These are phyloP conservation scores for Blastomyces percursus DNA, from an alignment of 2,329 filamentous ascomycete species.

Conservation along the genomic window DNA sequence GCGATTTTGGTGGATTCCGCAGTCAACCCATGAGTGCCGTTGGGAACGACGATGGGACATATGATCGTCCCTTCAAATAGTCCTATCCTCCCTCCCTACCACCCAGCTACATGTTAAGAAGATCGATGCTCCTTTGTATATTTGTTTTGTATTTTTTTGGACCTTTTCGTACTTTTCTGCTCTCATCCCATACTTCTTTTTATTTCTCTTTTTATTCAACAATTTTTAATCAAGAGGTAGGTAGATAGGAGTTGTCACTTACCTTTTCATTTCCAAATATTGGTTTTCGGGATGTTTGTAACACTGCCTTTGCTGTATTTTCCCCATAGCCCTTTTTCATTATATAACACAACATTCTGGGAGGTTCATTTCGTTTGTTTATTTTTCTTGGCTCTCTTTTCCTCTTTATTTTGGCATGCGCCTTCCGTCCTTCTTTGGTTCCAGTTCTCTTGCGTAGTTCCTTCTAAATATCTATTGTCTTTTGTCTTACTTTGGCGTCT, in stretches of 20 bases:
- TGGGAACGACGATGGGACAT: conserved; percentile 24
- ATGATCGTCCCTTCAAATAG: conserved; percentile 22
- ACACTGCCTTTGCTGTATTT: neutral
- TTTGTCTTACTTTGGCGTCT: neutral
- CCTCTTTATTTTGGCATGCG: neutral
- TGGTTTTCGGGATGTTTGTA: neutral
- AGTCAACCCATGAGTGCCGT: conserved; percentile 25
- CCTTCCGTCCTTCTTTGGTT: neutral
- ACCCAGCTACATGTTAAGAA: neutral
- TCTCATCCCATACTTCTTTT: neutral
- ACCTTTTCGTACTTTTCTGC: neutral
- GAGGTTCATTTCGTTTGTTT: neutral
- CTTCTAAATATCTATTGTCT: neutral
- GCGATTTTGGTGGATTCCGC: conserved; percentile 51
- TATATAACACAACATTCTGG: neutral
- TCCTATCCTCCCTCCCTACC: neutral
- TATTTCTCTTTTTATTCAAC: neutral
- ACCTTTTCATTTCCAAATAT: neutral
- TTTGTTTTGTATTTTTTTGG: neutral
- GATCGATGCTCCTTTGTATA: neutral
- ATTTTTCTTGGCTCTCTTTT: neutral
- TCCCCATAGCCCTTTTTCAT: neutral
- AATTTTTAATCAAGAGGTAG: neutral
- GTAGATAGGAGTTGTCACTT: neutral
- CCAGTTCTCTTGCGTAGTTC: neutral